phyloP scores from a whole-genome alignment of 2,329 filamentous ascomycete genomes.

The Fonsecaea pedrosoi region DNA sequence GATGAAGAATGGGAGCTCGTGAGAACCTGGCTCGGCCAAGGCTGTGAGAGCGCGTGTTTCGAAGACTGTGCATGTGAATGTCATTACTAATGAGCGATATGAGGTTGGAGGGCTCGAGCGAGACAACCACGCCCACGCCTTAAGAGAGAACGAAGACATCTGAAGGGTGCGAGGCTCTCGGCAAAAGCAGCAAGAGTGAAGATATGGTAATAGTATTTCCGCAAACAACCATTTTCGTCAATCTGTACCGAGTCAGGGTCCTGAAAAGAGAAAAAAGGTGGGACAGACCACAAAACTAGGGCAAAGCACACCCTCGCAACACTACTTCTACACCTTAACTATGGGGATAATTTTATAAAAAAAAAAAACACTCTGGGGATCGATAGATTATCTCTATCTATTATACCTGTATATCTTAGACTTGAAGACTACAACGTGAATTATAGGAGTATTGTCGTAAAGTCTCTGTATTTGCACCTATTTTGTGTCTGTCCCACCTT shows the following conservation, averaged over 20 bases:
- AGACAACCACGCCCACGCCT: neutral
- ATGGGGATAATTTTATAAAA: no score
- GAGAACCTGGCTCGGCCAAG: neutral
- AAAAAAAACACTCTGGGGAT: no score
- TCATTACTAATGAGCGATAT: slow-evolving; percentile 1
- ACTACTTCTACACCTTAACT: no score
- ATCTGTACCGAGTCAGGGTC: neutral
- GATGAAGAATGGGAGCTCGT: slow-evolving; percentile 8
- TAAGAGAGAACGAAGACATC: neutral
- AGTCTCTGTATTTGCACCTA: no score
- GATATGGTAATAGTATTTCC: neutral
- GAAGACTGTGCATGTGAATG: neutral
- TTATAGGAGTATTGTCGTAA: no score
- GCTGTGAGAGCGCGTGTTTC: neutral
- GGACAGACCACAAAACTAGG: no score
- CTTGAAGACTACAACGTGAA: no score
- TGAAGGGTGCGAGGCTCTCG: neutral
- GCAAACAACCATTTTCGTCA: neutral
- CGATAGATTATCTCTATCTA: no score
- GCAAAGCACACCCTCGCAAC: no score
- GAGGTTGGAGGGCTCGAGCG: neutral
- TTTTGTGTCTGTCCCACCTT: no score
- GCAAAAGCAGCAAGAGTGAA: neutral
- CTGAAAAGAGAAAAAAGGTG: no score
- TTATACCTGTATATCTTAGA: no score